A percentile compares a stretch with the other conserved stretches of the same genome.
Evolutionary conservation across 2,329 filamentous ascomycete genomes (phyloP).

Genomic region (Coleophoma crateriformis): DNA sequence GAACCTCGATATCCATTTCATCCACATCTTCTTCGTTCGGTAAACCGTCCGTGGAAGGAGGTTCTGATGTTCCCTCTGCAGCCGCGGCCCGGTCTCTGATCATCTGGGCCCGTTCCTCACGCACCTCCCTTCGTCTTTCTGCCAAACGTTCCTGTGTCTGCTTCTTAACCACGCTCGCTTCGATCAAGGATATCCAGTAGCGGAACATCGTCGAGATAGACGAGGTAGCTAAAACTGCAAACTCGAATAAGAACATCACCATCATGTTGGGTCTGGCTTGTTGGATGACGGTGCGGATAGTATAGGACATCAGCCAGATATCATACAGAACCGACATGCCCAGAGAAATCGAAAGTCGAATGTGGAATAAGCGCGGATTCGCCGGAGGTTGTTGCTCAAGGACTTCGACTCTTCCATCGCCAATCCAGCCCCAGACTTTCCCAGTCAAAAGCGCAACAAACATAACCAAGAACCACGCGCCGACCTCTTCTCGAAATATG

Average conservation of each 20-base stretch:
- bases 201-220: conserved; percentile 74
- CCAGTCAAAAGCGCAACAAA: conserved; percentile 88
- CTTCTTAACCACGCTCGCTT: conserved; percentile 67
- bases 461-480: conserved; percentile 93
- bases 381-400: conserved; percentile 91
- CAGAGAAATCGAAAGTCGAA: conserved; percentile 73
- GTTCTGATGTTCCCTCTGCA: conserved; percentile 18
- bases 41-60: conserved; percentile 35
- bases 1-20: conserved; percentile 90
- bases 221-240: conserved; percentile 77
- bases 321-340: conserved; percentile 76
- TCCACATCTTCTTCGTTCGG: conserved; percentile 73
- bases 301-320: conserved; percentile 72
- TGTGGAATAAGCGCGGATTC: conserved; percentile 84
- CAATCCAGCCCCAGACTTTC: conserved; percentile 99
- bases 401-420: conserved; percentile 87
- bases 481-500: conserved; percentile 92
- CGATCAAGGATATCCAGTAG: conserved; percentile 73
- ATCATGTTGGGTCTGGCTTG: conserved; percentile 96
- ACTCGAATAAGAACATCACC: conserved; percentile 99
- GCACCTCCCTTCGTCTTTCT: conserved; percentile 63
- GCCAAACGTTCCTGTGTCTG: conserved; percentile 68
- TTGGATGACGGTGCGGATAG: conserved; percentile 74
- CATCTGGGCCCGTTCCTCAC: conserved; percentile 49
- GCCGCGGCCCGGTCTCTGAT: conserved; percentile 29